phyloP scores from a whole-genome alignment of 768 basidiomycete genomes.

The Chalciporus pseudorubinellus region DNA sequence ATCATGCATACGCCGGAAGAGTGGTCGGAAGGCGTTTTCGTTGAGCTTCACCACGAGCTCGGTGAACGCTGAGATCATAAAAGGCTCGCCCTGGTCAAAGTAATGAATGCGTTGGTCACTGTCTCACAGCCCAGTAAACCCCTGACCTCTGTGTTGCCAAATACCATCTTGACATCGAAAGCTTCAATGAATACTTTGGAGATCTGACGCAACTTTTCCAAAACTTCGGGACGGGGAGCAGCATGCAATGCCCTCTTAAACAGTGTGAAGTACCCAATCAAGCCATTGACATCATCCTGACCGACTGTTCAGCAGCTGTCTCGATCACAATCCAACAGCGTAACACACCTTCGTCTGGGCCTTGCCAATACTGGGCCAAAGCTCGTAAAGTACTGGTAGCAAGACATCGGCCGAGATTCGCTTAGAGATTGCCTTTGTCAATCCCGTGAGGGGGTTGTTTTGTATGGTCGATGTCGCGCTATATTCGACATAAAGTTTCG shows the following conservation, averaged over 20 bases:
- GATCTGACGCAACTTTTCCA: slow-evolving; percentile 60
- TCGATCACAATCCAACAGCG: not conserved
- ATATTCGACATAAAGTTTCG: slow-evolving; percentile 56
- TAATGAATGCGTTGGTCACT: not conserved
- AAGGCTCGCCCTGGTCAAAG: slow-evolving; percentile 46
- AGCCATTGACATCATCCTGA: slow-evolving; percentile 26
- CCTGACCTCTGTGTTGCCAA: slow-evolving; percentile 30
- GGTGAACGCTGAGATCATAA: slow-evolving; percentile 70
- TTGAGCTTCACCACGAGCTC: slow-evolving; percentile 92
- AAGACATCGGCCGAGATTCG: slow-evolving; percentile 64
- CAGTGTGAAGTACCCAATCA: slow-evolving; percentile 59
- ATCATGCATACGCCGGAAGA: slow-evolving; percentile 90
- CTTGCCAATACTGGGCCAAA: slow-evolving; percentile 47
- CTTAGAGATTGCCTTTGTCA: slow-evolving; percentile 70
- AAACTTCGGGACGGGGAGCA: slow-evolving; percentile 60
- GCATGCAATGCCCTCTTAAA: slow-evolving; percentile 63
- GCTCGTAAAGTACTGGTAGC: slow-evolving; percentile 58
- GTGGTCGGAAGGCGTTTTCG: slow-evolving; percentile 84
- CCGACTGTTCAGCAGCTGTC: not conserved
- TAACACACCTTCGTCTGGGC: slow-evolving; percentile 37
- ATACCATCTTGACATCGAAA: slow-evolving; percentile 52
- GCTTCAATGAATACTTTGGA: slow-evolving; percentile 81
- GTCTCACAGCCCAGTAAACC: not conserved
- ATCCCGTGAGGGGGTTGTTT: slow-evolving; percentile 32
- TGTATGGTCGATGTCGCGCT: slow-evolving; percentile 9